phyloP scores from a whole-genome alignment of 2,329 filamentous ascomycete species.

The Aspergillus viridinutans region DNA sequence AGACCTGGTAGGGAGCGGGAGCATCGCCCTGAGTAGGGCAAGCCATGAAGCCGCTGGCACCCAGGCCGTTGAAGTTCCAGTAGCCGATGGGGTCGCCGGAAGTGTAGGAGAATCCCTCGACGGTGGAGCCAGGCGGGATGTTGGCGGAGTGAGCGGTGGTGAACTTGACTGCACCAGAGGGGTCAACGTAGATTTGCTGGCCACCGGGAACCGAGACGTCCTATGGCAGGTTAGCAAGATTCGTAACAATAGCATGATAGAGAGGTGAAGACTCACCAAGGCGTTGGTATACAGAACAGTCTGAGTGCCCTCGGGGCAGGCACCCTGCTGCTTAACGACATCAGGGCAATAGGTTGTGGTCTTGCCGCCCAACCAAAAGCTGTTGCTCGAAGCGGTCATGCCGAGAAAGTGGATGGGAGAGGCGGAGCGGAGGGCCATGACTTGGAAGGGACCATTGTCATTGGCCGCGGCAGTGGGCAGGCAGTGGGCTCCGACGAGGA shows the following conservation, averaged over 20 bases:
- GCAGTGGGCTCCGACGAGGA: background rate
- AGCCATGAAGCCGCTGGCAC: slow-evolving; percentile 39
- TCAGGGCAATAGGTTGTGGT: slow-evolving; percentile 48
- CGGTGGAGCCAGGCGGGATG: slow-evolving; percentile 48
- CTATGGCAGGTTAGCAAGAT: slow-evolving; percentile 18
- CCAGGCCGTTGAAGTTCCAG: slow-evolving; percentile 28
- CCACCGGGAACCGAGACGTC: slow-evolving; percentile 57
- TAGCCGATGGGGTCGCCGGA: slow-evolving; percentile 20
- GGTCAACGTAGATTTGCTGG: slow-evolving; percentile 55
- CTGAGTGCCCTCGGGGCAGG: slow-evolving; percentile 43
- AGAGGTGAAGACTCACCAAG: slow-evolving; percentile 23
- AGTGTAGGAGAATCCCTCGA: slow-evolving; percentile 47
- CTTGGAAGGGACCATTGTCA: slow-evolving; percentile 31
- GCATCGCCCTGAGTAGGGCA: slow-evolving; percentile 29
- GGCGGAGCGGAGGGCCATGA: slow-evolving; percentile 42
- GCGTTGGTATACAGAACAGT: slow-evolving; percentile 42
- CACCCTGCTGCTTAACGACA: slow-evolving; percentile 22
- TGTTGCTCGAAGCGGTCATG: slow-evolving; percentile 42
- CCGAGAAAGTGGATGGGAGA: slow-evolving; percentile 46
- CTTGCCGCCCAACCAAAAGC: slow-evolving; percentile 48
- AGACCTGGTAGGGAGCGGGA: slow-evolving; percentile 35
- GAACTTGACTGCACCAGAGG: slow-evolving; percentile 53
- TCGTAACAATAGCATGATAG: slow-evolving; percentile 20
- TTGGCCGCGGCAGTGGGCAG: background rate
- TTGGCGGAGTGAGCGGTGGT: slow-evolving; percentile 52